Base-by-base conservation (phyloP, 257 asterid genomes). In the Misopates orontium region DNA sequence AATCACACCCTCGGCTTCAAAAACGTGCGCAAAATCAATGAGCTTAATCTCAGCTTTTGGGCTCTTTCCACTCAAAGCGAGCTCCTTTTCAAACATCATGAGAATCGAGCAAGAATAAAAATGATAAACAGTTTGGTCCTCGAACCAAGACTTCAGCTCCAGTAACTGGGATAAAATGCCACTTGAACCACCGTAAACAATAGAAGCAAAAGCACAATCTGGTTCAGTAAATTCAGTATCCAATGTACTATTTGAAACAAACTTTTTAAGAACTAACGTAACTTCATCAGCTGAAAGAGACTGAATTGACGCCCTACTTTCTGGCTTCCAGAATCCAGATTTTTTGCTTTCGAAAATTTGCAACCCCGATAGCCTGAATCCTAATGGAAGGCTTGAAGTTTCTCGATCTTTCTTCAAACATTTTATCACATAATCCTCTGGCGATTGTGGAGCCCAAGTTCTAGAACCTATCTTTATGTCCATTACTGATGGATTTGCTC, bases 381-480 rank as follows among this genome's bases (percentile, higher is more conserved):
- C 99, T 22, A 94, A 51, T 4, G 55, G 39, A 60, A 80, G 44
- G 84, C 88, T 88, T 3, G 97, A 80, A 41, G 84, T 70, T 66
- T 62, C 83, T 63, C 83, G 72, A 56, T 94, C 99, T 71, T 86
- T 94, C 75, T 83, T 76, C 77, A 86, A 72, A 64, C 96, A 88
- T 70, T 86, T 94, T 0, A 68, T 64, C 54, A 88, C 49, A 67
- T 90, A 88, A 18, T 75, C 86, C 76, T 82, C 92, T 0, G 91
- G 63, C 47, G 86, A 77, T 72, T 88, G 78, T 1, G 95, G 85
- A 4, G 84, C 71, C 96, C 97, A 94, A 12, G 97, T 94, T 72
- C 96, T 85, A 16, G 96, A 77, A 40, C 99, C 97, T 1, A 94
- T 88, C 74, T 94, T 94, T 53, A 94, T 66, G 73, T 94, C 99